These are phyloP conservation scores for Neofusicoccum laricinum DNA, from an alignment of 2,329 filamentous ascomycete genomes.

Conservation along the genomic window DNA sequence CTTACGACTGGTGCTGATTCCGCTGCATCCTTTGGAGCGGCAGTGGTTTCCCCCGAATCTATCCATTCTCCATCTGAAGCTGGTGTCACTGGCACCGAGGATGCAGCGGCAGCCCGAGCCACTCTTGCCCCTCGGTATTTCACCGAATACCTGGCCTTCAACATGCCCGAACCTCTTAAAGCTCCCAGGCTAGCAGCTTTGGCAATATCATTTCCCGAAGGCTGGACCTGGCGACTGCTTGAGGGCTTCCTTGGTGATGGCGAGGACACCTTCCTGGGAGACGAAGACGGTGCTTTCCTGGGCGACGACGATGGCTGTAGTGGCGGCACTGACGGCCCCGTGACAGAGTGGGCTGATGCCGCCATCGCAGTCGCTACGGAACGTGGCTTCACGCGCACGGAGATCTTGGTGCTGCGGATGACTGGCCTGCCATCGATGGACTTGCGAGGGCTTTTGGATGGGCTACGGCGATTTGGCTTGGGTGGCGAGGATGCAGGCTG, in stretches of 20 bases:
- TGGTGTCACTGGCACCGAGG: no score
- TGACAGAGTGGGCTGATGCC: neutral
- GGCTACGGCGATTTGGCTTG: neutral
- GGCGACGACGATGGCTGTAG: neutral
- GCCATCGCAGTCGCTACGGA: neutral
- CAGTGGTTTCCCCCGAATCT: no score
- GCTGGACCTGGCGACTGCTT: neutral
- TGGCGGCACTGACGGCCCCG: neutral
- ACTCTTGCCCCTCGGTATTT: neutral
- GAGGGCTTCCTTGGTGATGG: neutral
- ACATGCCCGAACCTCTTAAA: neutral
- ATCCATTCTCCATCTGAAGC: neutral
- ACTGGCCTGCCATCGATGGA: conserved; percentile 2
- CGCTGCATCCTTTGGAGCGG: neutral
- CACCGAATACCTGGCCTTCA: neutral
- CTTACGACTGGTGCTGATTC: no score
- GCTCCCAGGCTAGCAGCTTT: no score
- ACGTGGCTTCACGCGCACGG: conserved; percentile 1
- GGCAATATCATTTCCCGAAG: no score
- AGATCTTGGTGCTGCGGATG: neutral
- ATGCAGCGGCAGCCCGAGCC: neutral
- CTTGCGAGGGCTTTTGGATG: neutral
- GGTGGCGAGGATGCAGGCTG: neutral
- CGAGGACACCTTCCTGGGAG: neutral
- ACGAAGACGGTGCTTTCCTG: neutral